Conservation (phyloP, 2,329 filamentous ascomycete genomes). For the Ceratocystis alfenasii region DNA sequence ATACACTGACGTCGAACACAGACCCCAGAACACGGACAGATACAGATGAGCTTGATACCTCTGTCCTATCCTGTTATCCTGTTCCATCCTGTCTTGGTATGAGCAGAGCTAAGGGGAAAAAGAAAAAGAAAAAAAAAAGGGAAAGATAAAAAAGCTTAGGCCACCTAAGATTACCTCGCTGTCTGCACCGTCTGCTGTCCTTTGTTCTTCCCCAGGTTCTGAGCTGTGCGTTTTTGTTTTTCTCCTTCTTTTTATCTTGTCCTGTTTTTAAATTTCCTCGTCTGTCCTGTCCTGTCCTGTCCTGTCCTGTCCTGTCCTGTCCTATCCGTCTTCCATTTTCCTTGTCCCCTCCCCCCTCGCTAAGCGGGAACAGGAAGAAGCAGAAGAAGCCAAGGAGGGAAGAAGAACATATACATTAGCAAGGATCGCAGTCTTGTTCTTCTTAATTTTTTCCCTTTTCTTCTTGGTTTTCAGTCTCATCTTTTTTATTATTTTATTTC, state of each 20-base stretch:
- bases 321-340: not conserved
- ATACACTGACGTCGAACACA: conserved; percentile 1
- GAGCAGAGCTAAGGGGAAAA: not conserved
- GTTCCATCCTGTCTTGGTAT: not conserved
- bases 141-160: conserved; percentile 1
- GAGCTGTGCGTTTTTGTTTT: conserved; percentile 4
- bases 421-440: conserved; percentile 11
- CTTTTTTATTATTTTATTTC: conserved; percentile 3
- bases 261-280: not conserved
- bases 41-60: not conserved
- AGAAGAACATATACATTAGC: not conserved
- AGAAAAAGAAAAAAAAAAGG: not conserved
- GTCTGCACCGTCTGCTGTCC: not conserved
- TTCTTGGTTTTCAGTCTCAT: not conserved
- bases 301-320: not conserved
- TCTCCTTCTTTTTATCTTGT: not conserved
- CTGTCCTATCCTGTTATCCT: not conserved
- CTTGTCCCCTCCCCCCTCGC: not conserved
- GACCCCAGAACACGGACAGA: not conserved
- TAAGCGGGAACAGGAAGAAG: not conserved
- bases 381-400: not conserved
- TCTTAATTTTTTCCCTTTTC: not conserved
- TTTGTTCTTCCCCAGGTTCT: conserved; percentile 12
- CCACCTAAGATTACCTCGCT: not conserved
- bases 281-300: too few species aligned